Evolutionary conservation across 441 rosid genomes (phyloP), one percentile per base, ranked within the genome.

Genomic region (Metrosideros polymorpha): DNA sequence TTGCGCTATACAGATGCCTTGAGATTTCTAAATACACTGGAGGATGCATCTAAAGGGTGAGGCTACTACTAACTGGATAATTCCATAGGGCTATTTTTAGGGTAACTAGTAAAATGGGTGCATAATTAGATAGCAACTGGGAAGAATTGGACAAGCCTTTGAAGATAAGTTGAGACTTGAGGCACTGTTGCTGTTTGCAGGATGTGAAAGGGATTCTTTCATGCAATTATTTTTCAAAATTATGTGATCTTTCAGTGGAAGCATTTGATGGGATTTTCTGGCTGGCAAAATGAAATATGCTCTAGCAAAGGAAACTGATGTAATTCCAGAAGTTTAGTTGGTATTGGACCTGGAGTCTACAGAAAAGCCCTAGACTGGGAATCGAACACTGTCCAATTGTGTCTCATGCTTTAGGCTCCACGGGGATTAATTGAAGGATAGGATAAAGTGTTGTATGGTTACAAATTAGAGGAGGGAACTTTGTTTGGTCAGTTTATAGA

Each of bases 1-100:
- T 87, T 97, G 92, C 96, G 93, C 55, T 93, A 94, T 87, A 89
- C 82, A 52, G 99, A 98, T 91, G 99, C 99, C 84, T 90, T 96
- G 94, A 91, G 95, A 86, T 92, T 92, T 88, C 92, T 96, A 51
- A 51, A 89, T 90, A 94, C 94, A 83, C 91, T 98, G 84, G 98
- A 96, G 89, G 96, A 94, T 84, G 99, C 98, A 63, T 87, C 99
- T 15, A 91, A 86, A 90, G 91, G 92, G 99, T 71, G 17, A 71
- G 79, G 47, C n/a, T 14, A 3, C 79, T 18, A 12, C 17, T 39
- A 39, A 71, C 79, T 71, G 99, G n/a, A n/a, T 71, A 6, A 19
- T 71, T 71, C 15, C 17, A 39, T 39, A 10, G 79, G 25, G 47
- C 49, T 39, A 22, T 71, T 10, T 39, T 39, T 6, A 22, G 79